Evolutionary conservation across 345 rosid species (phyloP).

Genomic region (Euphorbia tirucalli): DNA sequence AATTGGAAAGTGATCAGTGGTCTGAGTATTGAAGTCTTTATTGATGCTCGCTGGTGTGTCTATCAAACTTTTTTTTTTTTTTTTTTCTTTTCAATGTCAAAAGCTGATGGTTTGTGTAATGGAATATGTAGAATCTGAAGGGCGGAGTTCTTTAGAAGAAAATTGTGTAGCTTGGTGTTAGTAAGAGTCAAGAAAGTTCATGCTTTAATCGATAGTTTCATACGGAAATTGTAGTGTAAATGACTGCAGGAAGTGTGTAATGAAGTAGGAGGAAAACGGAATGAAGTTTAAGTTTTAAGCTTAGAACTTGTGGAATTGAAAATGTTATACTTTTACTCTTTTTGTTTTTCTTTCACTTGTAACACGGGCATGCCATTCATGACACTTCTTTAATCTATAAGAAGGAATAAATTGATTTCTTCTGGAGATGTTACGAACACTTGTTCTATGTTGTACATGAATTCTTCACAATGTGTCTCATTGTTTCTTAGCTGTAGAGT

Average conservation of each 20-base stretch:
- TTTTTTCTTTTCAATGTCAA: neutral
- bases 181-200: conserved; percentile 9
- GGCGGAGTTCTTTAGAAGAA: neutral
- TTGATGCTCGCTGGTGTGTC: neutral
- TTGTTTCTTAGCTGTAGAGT: neutral
- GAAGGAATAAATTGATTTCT: neutral
- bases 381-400: neutral
- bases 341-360: neutral
- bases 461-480: neutral
- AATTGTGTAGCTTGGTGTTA: neutral
- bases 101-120: too few species aligned
- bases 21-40: neutral
- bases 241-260: neutral
- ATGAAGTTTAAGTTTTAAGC: neutral
- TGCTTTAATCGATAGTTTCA: neutral
- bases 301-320: neutral
- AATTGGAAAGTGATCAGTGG: neutral
- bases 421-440: neutral
- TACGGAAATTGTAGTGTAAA: neutral
- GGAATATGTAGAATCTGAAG: neutral
- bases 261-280: neutral
- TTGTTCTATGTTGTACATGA: neutral
- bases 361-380: neutral
- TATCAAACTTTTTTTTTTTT: neutral
- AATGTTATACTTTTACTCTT: neutral